Conservation (phyloP, 345 rosid species). For the Syzygium aqueum region DNA sequence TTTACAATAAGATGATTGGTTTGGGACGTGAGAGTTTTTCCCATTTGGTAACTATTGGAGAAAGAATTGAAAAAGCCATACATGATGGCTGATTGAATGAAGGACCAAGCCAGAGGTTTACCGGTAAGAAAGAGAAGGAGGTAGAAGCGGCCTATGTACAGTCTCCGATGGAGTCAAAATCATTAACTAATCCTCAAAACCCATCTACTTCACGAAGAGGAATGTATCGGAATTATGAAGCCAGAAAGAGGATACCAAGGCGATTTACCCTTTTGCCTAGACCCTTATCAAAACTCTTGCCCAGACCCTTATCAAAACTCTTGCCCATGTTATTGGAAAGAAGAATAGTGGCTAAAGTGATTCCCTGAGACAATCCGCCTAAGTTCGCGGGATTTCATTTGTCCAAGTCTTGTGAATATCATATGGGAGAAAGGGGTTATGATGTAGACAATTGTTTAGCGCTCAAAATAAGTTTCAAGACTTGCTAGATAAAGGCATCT, state of each 20-base stretch:
- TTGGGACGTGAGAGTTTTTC: rapidly evolving
- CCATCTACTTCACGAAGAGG: neutral
- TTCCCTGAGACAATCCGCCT: neutral
- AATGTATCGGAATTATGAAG: neutral
- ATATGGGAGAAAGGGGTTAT: neutral
- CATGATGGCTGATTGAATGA: neutral
- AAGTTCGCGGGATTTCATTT: too few relatives aligned
- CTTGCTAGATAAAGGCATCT: neutral
- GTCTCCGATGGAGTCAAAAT: too few relatives aligned
- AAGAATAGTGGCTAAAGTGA: neutral
- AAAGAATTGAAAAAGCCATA: neutral
- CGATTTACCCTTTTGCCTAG: neutral
- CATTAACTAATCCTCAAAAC: neutral
- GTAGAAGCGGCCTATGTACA: neutral
- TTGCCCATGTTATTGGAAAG: rapidly evolving
- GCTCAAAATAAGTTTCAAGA: neutral
- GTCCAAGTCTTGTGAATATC: neutral
- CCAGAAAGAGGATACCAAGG: neutral
- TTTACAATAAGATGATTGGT: neutral
- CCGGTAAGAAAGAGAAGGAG: neutral
- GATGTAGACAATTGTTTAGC: neutral
- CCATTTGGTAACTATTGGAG: neutral
- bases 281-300: too few relatives aligned
- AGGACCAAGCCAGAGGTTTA: neutral
- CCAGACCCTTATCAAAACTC: too few relatives aligned